These are phyloP conservation scores for Penstemon barbatus DNA, from an alignment of 257 asterid species.

Conservation along the genomic window DNA sequence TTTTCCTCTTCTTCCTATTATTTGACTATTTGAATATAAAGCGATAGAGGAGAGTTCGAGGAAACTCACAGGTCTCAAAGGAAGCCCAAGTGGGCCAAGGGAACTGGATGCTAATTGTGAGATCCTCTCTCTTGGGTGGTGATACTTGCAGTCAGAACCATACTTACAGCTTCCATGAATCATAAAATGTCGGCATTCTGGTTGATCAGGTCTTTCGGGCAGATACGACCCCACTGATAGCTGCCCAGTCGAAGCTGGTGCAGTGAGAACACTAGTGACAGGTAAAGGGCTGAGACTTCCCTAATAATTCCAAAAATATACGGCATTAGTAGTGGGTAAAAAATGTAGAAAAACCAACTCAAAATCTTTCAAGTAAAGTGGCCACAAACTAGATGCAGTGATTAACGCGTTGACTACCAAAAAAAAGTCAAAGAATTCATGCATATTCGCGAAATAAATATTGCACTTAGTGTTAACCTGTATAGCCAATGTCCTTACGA, in stretches of 20 bases:
- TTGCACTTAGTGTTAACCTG: no score
- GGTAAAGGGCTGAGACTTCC: slow-evolving; percentile 42
- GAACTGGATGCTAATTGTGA: slow-evolving; percentile 41
- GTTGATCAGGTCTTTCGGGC: slow-evolving; percentile 74
- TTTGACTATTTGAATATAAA: no score
- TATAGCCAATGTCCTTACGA: no score
- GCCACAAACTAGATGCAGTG: slow-evolving; percentile 3
- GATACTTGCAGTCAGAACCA: slow-evolving; percentile 66
- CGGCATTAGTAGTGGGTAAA: slow-evolving; percentile 5
- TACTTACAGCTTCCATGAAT: slow-evolving; percentile 63
- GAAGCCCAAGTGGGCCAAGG: slow-evolving; percentile 66
- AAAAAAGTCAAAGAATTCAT: no score
- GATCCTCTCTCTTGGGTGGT: slow-evolving; percentile 61
- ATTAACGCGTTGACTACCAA: background rate
- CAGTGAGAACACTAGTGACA: slow-evolving; percentile 35
- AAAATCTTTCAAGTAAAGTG: background rate
- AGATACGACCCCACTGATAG: slow-evolving; percentile 39
- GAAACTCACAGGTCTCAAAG: slow-evolving; percentile 63
- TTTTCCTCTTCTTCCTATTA: no score
- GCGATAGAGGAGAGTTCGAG: background rate
- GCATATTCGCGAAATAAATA: no score
- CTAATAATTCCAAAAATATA: slow-evolving; percentile 32
- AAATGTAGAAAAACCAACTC: background rate
- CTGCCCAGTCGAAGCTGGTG: slow-evolving; percentile 43
- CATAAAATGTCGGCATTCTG: slow-evolving; percentile 66